Conservation (phyloP, 805 yeast species). For the Starmerella riodocensis region DNA sequence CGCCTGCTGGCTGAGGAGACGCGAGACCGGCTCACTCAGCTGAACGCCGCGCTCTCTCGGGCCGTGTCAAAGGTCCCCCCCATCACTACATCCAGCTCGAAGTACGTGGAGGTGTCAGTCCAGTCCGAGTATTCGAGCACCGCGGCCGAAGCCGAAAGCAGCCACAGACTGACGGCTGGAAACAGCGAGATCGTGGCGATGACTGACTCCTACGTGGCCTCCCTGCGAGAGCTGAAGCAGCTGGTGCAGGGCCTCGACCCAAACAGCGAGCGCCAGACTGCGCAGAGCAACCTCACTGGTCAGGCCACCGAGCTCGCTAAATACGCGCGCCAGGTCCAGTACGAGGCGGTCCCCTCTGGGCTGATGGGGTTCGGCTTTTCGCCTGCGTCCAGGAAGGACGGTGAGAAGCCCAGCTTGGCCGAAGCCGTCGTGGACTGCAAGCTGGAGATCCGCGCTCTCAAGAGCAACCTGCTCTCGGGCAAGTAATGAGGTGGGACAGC, state of each 20-base stretch:
- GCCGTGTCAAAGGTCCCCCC: slow-evolving; percentile 21
- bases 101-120: slow-evolving; percentile 19
- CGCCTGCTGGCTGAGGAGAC: slow-evolving; percentile 24
- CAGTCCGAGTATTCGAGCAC: background rate
- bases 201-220: background rate
- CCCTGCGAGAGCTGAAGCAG: slow-evolving; percentile 5
- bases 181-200: background rate
- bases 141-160: background rate
- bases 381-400: background rate
- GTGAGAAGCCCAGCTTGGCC: background rate
- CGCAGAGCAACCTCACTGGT: slow-evolving; percentile 2
- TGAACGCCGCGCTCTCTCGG: slow-evolving; percentile 20
- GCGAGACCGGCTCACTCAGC: slow-evolving; percentile 18
- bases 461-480: slow-evolving; percentile 9
- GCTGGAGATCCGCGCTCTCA: slow-evolving; percentile 15
- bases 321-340: slow-evolving; percentile 10
- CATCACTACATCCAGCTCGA: slow-evolving; percentile 4
- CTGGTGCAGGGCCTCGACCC: slow-evolving; percentile 2
- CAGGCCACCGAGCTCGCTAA: slow-evolving; percentile 13
- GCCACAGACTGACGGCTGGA: background rate
- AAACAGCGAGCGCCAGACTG: slow-evolving; percentile 1
- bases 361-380: background rate
- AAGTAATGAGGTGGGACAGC: background rate
- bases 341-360: slow-evolving; percentile 9
- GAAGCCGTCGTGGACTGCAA: slow-evolving; percentile 7